Evolutionary conservation across 768 basidiomycete species (phyloP).

Genomic region (Exsudoporus frostii): DNA sequence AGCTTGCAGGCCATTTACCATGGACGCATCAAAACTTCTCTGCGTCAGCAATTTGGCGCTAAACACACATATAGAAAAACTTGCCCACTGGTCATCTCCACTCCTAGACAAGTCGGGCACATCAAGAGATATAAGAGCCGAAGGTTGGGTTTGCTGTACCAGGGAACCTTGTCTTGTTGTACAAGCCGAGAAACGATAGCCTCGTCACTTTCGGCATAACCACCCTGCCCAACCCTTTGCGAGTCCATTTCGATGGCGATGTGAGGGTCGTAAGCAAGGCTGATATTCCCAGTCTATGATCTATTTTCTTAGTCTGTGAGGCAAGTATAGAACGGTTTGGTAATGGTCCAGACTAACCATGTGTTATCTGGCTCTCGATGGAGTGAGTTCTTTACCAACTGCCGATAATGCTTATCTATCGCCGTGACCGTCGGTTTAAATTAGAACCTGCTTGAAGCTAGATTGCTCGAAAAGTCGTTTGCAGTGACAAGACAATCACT

Average conservation of each 20-base stretch:
- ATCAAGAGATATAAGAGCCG: constrained; percentile 52
- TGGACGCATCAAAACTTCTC: constrained; percentile 40
- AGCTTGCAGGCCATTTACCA: constrained; percentile 62
- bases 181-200: constrained; percentile 18
- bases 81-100: constrained; percentile 20
- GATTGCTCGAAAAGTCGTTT: not conserved
- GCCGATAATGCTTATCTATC: not conserved
- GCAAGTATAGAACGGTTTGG: no score
- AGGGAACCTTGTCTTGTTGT: constrained; percentile 49
- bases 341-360: no score
- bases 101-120: constrained; percentile 38
- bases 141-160: constrained; percentile 63
- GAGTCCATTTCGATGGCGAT: constrained; percentile 4
- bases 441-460: not conserved
- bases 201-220: constrained; percentile 1
- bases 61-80: not conserved
- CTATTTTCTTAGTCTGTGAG: no score
- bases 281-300: not conserved
- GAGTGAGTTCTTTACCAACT: not conserved
- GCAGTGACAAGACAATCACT: not conserved
- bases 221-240: not conserved
- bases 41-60: not conserved
- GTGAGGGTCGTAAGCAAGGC: not conserved
- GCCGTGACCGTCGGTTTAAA: not conserved
- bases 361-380: not conserved